Evolutionary conservation across 2,329 filamentous ascomycete species (phyloP), one percentile per base, ranked within the genome.

Genomic region (Capronia epimyces): DNA sequence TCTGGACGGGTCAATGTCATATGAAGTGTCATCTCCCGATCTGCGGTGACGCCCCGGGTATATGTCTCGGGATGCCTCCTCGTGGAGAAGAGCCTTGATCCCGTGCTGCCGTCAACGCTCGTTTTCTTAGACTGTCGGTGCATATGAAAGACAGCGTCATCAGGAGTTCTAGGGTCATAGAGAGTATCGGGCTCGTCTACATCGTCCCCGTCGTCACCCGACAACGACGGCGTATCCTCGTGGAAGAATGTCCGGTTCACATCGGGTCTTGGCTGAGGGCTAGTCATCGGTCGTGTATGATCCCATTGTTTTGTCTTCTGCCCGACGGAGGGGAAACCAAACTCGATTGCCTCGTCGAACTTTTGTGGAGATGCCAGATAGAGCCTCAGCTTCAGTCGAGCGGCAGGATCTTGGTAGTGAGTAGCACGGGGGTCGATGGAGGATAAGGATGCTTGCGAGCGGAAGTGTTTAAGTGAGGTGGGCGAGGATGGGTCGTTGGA

Each of bases 1-100:
- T 97, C 91, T 0, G 89, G 87, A 41, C 90, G 78, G 2, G 93
- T 97, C 48, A 97, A 77, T 0, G 91, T 97, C 89, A 97, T 95
- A 43, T 90, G 87, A 43, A 97, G 71, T 2, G 93, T 97, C 90
- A 96, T 96, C 67, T 97, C 90, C 27, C 90, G 80, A 49, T 81
- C 84, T 27, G 78, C 76, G 0, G 76, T 71, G 1, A 79, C 70
- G 3, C 74, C 75, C 42, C 80, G 77, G 9, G 72, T 68, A 60
- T 77, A 71, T 22, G 64, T 55, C 43, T 73, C 68, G 7, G 65
- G 24, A 15, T 46, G 46, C 37, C 58, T 52, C 13, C 61, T 53
- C 6, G 58, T 43, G 21, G 51, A 53, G 37, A 49, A 47, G 9
- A 57, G 47, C 36, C 54, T 49, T n/a, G 39, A 10, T 20, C 40